These are phyloP conservation scores for Ramaria sp. DNA, from an alignment of 768 basidiomycete species.

Conservation along the genomic window DNA sequence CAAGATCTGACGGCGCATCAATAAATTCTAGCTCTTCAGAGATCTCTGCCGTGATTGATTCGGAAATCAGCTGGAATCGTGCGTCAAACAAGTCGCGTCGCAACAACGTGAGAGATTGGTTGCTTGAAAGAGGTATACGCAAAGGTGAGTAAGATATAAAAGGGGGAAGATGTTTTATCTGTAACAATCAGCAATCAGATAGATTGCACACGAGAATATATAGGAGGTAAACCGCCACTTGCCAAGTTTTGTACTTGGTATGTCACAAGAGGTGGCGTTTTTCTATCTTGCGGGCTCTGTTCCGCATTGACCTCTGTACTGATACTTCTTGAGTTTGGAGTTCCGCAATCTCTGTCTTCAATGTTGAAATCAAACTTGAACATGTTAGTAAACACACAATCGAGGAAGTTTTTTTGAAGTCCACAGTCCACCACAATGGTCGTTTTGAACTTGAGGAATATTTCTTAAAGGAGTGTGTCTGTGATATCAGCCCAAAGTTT, in stretches of 20 bases:
- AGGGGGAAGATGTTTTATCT: slow-evolving; percentile 62
- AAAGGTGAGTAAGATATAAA: slow-evolving; percentile 76
- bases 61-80: slow-evolving; percentile 82
- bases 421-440: too few species aligned
- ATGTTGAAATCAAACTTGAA: slow-evolving; percentile 67
- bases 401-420: background rate
- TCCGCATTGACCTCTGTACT: background rate
- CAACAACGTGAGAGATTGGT: slow-evolving; percentile 29
- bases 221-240: slow-evolving; percentile 12
- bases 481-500: slow-evolving; percentile 29
- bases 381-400: slow-evolving; percentile 22
- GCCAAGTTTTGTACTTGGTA: slow-evolving; percentile 23
- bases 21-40: slow-evolving; percentile 42
- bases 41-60: slow-evolving; percentile 26
- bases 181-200: slow-evolving; percentile 18
- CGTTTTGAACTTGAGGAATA: too few species aligned
- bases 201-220: slow-evolving; percentile 16
- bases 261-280: slow-evolving; percentile 18
- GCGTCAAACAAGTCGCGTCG: slow-evolving; percentile 92
- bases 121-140: slow-evolving; percentile 30
- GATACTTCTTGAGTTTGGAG: slow-evolving; percentile 1
- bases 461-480: slow-evolving; percentile 21
- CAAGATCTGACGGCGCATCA: slow-evolving; percentile 79
- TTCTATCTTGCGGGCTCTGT: background rate
- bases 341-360: slow-evolving; percentile 28